Evolutionary conservation across 345 rosid genomes (phyloP).

Genomic region (Gossypium herbaceum): DNA sequence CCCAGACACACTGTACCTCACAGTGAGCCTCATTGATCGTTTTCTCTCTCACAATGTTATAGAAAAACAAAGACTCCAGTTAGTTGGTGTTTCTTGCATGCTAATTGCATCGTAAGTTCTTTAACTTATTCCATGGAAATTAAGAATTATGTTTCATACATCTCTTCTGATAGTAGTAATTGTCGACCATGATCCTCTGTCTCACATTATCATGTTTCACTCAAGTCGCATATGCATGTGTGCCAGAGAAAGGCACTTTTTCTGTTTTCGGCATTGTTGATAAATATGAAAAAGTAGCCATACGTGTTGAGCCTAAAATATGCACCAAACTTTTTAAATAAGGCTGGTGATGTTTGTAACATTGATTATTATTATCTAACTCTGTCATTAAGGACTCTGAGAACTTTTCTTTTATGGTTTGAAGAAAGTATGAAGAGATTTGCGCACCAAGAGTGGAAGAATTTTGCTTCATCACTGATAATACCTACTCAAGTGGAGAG

Average conservation of each 20-base stretch:
- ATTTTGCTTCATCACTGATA: conserved; percentile 89
- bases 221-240: neutral
- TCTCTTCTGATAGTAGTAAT: neutral
- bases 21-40: conserved; percentile 86
- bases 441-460: conserved; percentile 86
- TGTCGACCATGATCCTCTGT: neutral
- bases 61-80: conserved; percentile 83
- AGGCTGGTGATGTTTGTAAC: neutral
- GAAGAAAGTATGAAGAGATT: conserved; percentile 89
- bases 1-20: conserved; percentile 89
- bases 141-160: neutral
- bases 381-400: conserved; percentile 17
- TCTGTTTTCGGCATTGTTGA: neutral
- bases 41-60: conserved; percentile 69
- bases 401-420: conserved; percentile 23
- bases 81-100: conserved; percentile 94
- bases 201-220: neutral
- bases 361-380: neutral
- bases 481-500: conserved; percentile 72
- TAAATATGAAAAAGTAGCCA: neutral
- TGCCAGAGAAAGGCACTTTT: neutral
- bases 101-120: conserved; percentile 91
- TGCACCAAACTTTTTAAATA: neutral
- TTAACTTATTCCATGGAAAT: neutral
- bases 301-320: neutral